Conservation (phyloP, 371 early-diverging fungal species). For the Lichtheimia ornata region DNA sequence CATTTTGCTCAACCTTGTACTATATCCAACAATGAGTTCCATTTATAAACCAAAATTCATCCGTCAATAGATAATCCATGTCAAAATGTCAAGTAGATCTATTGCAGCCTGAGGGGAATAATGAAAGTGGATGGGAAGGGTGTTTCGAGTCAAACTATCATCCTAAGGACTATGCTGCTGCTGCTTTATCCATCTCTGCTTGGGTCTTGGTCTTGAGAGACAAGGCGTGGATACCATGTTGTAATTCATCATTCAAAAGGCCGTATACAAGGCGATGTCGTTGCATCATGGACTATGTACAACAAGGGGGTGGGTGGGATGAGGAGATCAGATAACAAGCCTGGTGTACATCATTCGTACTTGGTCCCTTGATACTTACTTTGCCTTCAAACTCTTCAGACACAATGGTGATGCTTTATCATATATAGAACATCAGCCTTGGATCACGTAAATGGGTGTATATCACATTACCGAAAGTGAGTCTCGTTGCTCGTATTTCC, state of each 20-base stretch:
- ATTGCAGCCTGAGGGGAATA: too few species aligned
- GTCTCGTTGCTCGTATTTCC: constrained; percentile 71
- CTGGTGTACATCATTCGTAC: too few species aligned
- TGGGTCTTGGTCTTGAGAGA: constrained; percentile 67
- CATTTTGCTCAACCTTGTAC: too few species aligned
- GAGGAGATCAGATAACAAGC: too few species aligned
- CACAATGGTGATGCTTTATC: constrained; percentile 59
- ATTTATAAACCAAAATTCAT: too few species aligned
- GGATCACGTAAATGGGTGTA: background rate
- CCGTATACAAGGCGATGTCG: constrained; percentile 70
- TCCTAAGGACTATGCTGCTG: background rate
- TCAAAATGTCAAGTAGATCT: too few species aligned
- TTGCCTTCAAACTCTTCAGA: constrained; percentile 67
- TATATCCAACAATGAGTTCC: too few species aligned
- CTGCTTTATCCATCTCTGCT: constrained; percentile 36
- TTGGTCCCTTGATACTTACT: constrained; percentile 29
- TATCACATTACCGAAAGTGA: constrained; percentile 61
- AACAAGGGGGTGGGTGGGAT: too few species aligned
- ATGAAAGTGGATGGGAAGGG: background rate
- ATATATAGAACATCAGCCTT: background rate
- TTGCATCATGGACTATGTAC: constrained; percentile 54
- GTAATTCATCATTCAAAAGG: constrained; percentile 58
- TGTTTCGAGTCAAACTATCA: background rate
- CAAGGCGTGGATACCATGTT: constrained; percentile 63
- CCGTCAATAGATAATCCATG: too few species aligned